These are phyloP conservation scores for Asclepias syriaca DNA, from an alignment of 257 asterid genomes.

Conservation along the genomic window DNA sequence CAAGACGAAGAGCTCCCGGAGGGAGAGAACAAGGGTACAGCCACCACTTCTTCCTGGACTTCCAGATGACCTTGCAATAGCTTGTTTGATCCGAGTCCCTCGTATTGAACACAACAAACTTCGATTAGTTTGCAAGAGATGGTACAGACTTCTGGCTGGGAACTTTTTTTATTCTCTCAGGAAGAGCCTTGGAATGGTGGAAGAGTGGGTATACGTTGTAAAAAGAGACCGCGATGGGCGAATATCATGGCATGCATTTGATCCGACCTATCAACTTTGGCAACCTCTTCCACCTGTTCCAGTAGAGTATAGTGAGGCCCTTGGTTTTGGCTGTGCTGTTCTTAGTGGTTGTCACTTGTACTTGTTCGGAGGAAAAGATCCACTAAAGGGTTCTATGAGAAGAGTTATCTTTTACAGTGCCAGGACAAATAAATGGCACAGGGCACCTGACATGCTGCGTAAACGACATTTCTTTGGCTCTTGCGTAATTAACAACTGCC, in stretches of 20 bases:
- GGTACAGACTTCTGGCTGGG: constrained; percentile 45
- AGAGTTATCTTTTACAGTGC: constrained; percentile 49
- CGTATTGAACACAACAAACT: constrained; percentile 47
- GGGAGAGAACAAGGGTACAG: constrained; percentile 43
- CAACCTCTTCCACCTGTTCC: constrained; percentile 55
- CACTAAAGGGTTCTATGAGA: constrained; percentile 40
- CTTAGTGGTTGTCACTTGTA: constrained; percentile 45
- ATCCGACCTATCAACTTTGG: constrained; percentile 44
- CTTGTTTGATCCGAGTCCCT: constrained; percentile 51
- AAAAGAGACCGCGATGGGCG: constrained; percentile 50
- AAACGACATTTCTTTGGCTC: constrained; percentile 44
- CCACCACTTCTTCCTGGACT: constrained; percentile 48
- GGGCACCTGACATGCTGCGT: constrained; percentile 51
- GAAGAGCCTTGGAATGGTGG: constrained; percentile 49
- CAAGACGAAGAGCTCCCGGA: constrained; percentile 32
- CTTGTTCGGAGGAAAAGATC: constrained; percentile 49
- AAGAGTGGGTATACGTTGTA: constrained; percentile 46
- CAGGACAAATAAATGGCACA: constrained; percentile 47
- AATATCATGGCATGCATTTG: constrained; percentile 52
- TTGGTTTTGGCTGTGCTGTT: constrained; percentile 53
- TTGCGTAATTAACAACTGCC: constrained; percentile 44
- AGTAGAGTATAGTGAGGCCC: constrained; percentile 44
- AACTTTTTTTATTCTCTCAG: constrained; percentile 42
- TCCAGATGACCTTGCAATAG: constrained; percentile 52
- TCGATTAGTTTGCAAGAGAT: constrained; percentile 48